Evolutionary conservation across 768 basidiomycete genomes (phyloP), one percentile per base, ranked within the genome.

Genomic region (Boletus rex-veris): DNA sequence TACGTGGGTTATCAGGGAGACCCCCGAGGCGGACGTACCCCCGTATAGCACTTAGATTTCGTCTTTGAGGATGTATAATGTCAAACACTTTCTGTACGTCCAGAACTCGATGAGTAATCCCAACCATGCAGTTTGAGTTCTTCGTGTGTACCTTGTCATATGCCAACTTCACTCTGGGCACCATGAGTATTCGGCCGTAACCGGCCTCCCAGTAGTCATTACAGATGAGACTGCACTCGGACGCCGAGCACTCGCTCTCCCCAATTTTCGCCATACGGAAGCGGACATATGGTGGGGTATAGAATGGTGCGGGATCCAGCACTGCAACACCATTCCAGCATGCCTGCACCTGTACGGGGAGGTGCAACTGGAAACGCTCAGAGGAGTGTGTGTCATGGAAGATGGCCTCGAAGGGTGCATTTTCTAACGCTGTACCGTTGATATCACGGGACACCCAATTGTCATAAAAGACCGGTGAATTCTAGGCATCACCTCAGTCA

Each of bases 271-370:
- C 97, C 97, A 99, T 99, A 28, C 97, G 81, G 82, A 99, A 99
- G 51, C 83, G 81, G 53, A 98, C 88, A 60, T 92, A 92, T 9
- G 93, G 91, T 0, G 90, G 89, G 2, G 79, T 76, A 73, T 99
- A 99, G 74, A 99, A 89, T 7, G 97, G 97, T 10, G 88, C 94
- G 0, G 97, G 94, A 67, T 98, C 97, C 50, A 98, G 80, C 8
- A 99, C 76, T 33, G 96, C 95, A 61, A 98, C 88, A 16, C 97
- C 97, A 68, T 98, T 99, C 97, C 97, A 98, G 73, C 96, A 99
- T 5, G 89, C 88, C 74, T 98, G 96, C 24, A 98, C 92, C 68
- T 99, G 97, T 19, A 98, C 75, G 0, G 97, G 96, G 1, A 99
- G 79, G 69, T 99, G 96, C 39, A 81, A 76, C 69, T 92, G 90